Evolutionary conservation across 2,329 filamentous ascomycete species (phyloP), one percentile per base, ranked within the genome.

Genomic region (Fusarium scirpi): DNA sequence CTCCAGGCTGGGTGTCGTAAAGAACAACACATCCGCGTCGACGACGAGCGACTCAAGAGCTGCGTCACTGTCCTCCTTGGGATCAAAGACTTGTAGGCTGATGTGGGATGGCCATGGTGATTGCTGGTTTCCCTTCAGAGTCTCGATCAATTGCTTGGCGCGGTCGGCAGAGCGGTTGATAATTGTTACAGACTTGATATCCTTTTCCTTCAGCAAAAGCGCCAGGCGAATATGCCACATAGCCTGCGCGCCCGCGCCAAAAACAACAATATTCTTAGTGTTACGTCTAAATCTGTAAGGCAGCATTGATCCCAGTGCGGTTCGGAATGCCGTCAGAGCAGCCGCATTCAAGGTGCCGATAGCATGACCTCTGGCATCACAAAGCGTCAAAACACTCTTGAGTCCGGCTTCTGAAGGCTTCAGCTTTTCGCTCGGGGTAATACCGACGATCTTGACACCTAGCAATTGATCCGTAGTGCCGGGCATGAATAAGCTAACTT

Each of bases 181-280:
- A 5, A 81, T 55, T 1, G 76, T 80, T 15, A 82, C 65, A 6
- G 52, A 67, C 11, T 64, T 61, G n/a, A 79, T 73, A 1, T 70
- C 71, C 27, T 67, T 58, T 16, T 70, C 76, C 6, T 76, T 70
- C 0, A 92, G 81, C 9, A 91, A 79, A 8, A 92, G 79, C 1
- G 90, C 89, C 10, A 93, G 83, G 1, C 89, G 85, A 16, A 91
- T 86, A 73, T 92, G 91, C 91, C 91, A 93, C 74, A 90, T 89
- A 1, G 91, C 91, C 78, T 92, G 90, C 70, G 87, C 89, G 22
- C 91, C 91, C 0, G 90, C 90, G 3, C 91, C 91, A 73, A 93
- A 93, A 18, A 93, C 87, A 6, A 89, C 85, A 5, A 92, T 76
- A 24, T 87, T 89, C 20, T 74, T 63, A 0, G 75, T 77, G 24